Conservation (phyloP, 768 basidiomycete genomes). For the Lactarius sanguifluus region DNA sequence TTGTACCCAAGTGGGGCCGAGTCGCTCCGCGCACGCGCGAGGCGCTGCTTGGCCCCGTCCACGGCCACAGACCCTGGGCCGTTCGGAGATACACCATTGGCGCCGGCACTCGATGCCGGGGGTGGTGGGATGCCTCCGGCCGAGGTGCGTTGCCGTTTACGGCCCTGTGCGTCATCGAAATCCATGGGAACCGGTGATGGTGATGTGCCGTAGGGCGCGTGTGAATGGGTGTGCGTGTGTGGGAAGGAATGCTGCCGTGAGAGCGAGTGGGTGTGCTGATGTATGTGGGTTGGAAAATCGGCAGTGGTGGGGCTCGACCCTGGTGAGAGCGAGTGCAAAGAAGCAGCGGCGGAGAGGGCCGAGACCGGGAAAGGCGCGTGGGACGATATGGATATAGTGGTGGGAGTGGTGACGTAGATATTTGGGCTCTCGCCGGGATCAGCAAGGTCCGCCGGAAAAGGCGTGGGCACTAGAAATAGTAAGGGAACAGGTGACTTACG, state of each 20-base stretch:
- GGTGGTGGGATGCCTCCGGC: constrained; percentile 16
- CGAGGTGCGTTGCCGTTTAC: constrained; percentile 54
- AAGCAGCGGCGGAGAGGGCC: constrained; percentile 41
- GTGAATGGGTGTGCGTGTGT: constrained; percentile 40
- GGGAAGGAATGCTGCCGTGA: constrained; percentile 64
- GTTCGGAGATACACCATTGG: constrained; percentile 10
- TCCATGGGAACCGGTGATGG: constrained; percentile 38
- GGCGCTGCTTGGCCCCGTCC: constrained; percentile 41
- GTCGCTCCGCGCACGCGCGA: constrained; percentile 63
- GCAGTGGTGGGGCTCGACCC: constrained; percentile 53
- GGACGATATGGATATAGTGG: constrained; percentile 38
- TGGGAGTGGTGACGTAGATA: constrained; percentile 71
- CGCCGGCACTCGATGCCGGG: constrained; percentile 9
- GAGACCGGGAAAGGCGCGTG: constrained; percentile 42
- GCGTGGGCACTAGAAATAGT: constrained; percentile 33
- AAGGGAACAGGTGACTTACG: constrained; percentile 32
- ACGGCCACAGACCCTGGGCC: constrained; percentile 15
- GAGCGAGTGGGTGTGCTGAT: constrained; percentile 41
- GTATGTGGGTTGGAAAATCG: constrained; percentile 42
- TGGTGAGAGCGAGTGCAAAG: constrained; percentile 50
- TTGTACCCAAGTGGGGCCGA: constrained; percentile 65
- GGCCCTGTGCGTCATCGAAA: constrained; percentile 35
- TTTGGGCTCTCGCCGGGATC: constrained; percentile 56
- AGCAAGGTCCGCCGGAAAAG: constrained; percentile 50
- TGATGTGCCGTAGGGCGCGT: constrained; percentile 34